phyloP scores from a whole-genome alignment of 2,329 filamentous ascomycete species.

The Metarhizium brunneum region DNA sequence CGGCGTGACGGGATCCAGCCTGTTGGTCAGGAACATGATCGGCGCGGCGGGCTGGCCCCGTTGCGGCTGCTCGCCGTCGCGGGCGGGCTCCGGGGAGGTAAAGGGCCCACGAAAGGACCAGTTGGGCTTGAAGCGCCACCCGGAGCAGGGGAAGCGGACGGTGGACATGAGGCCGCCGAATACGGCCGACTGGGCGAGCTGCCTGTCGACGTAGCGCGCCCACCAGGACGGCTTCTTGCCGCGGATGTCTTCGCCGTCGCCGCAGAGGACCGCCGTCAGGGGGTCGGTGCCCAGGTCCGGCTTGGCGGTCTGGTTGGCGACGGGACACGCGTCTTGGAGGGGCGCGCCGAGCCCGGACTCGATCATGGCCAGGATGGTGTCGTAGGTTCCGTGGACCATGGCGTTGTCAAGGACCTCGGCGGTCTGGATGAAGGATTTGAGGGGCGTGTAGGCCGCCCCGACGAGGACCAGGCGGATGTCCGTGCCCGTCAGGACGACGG shows the following conservation, averaged over 20 bases:
- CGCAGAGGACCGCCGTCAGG: constrained; percentile 21
- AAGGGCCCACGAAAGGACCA: constrained; percentile 31
- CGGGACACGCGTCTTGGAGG: constrained; percentile 14
- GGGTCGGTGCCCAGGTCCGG: constrained; percentile 12
- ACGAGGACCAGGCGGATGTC: constrained; percentile 21
- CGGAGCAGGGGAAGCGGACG: constrained; percentile 29
- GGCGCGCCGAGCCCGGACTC: constrained; percentile 5
- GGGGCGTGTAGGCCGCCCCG: constrained; percentile 20
- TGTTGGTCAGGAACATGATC: constrained; percentile 32
- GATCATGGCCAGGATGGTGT: background rate
- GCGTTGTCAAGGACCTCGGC: constrained; percentile 9
- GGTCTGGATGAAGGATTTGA: constrained; percentile 7
- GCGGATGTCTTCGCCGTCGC: constrained; percentile 21
- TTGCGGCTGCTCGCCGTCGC: constrained; percentile 1
- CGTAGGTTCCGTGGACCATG: constrained; percentile 12
- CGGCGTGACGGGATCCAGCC: constrained; percentile 38
- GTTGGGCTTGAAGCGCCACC: constrained; percentile 26
- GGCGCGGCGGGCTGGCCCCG: constrained; percentile 28
- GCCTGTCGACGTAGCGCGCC: constrained; percentile 17
- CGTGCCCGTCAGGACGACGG: constrained; percentile 19
- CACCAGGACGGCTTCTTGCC: constrained; percentile 15
- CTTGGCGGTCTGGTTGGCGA: background rate
- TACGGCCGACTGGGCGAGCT: constrained; percentile 18
- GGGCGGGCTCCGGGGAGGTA: constrained; percentile 16
- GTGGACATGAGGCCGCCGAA: constrained; percentile 24